Percentiles rank a stretch among this genome's conserved stretches.
phyloP scores from a whole-genome alignment of 2,329 filamentous ascomycete species.

The Penicillium sp. region DNA sequence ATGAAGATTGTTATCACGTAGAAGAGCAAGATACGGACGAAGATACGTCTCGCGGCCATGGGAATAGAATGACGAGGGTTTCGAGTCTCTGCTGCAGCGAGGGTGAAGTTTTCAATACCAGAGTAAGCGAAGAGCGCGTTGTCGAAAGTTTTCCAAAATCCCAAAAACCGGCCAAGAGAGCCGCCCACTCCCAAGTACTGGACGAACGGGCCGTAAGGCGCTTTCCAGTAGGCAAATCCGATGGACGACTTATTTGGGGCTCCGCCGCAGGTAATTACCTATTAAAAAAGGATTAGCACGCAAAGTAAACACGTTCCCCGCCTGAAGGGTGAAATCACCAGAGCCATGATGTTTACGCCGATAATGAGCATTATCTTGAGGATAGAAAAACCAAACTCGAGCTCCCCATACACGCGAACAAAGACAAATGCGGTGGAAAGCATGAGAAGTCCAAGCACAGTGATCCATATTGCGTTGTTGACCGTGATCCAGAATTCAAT shows the following conservation, averaged over 20 bases:
- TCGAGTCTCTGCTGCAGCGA: slow-evolving; percentile 52
- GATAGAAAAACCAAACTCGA: slow-evolving; percentile 53
- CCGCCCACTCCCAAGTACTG: slow-evolving; percentile 40
- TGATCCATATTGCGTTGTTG: slow-evolving; percentile 45
- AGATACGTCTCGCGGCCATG: slow-evolving; percentile 51
- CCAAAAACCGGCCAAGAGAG: slow-evolving; percentile 45
- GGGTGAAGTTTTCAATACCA: slow-evolving; percentile 48
- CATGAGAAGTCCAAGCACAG: slow-evolving; percentile 38
- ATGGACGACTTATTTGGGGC: slow-evolving; percentile 25
- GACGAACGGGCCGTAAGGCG: slow-evolving; percentile 41
- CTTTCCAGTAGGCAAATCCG: slow-evolving; percentile 46
- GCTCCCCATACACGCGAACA: slow-evolving; percentile 47
- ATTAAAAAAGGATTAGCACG: background rate
- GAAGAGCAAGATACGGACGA: slow-evolving; percentile 54
- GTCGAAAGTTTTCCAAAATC: slow-evolving; percentile 37
- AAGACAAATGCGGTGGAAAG: slow-evolving; percentile 36
- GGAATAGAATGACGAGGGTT: slow-evolving; percentile 52
- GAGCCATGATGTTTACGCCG: slow-evolving; percentile 59
- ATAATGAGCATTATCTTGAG: slow-evolving; percentile 61
- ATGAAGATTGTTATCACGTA: slow-evolving; percentile 55
- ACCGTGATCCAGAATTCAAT: slow-evolving; percentile 45
- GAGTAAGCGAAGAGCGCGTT: slow-evolving; percentile 33
- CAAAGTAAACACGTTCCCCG: background rate
- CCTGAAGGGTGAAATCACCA: slow-evolving; percentile 16
- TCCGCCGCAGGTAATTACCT: slow-evolving; percentile 42